These are phyloP conservation scores for Rutstroemia sp. DNA, from an alignment of 2,329 filamentous ascomycete genomes.

Conservation along the genomic window DNA sequence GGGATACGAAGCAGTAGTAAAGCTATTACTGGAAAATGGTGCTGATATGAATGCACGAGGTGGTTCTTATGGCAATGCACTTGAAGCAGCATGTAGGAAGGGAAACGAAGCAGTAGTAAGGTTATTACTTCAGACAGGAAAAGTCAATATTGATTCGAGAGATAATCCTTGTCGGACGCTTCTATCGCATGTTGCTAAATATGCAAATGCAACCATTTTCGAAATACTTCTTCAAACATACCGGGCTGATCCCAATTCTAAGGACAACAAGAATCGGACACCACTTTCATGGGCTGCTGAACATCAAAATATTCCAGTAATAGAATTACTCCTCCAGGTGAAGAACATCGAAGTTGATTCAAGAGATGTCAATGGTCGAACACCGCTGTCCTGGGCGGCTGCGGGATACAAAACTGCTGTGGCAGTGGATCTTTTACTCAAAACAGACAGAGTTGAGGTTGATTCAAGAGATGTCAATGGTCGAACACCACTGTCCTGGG, in stretches of 20 bases:
- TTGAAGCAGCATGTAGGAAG: slow-evolving; percentile 5
- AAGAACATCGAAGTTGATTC: too few relatives aligned
- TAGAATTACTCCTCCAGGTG: too few relatives aligned
- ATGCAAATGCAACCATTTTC: too few relatives aligned
- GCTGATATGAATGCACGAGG: too few relatives aligned
- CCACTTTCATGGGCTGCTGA: too few relatives aligned
- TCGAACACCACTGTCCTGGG: background rate
- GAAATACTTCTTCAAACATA: too few relatives aligned
- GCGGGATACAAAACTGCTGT: slow-evolving; percentile 1
- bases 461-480: background rate
- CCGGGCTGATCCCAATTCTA: too few relatives aligned
- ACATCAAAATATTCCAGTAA: too few relatives aligned
- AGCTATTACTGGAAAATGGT: background rate
- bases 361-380: too few relatives aligned
- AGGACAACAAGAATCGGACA: too few relatives aligned
- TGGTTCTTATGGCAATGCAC: background rate
- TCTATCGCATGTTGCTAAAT: background rate
- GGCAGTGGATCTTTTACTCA: background rate
- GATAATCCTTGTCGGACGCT: background rate
- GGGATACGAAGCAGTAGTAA: background rate
- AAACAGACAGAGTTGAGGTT: background rate
- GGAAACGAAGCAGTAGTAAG: background rate
- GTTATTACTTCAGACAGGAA: background rate
- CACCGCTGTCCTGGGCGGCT: slow-evolving; percentile 10
- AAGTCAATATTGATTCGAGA: background rate